Percentiles rank a stretch among this genome's conserved stretches.
phyloP scores from a whole-genome alignment of 2,329 filamentous ascomycete genomes.

The Metarhizium guizhouense region DNA sequence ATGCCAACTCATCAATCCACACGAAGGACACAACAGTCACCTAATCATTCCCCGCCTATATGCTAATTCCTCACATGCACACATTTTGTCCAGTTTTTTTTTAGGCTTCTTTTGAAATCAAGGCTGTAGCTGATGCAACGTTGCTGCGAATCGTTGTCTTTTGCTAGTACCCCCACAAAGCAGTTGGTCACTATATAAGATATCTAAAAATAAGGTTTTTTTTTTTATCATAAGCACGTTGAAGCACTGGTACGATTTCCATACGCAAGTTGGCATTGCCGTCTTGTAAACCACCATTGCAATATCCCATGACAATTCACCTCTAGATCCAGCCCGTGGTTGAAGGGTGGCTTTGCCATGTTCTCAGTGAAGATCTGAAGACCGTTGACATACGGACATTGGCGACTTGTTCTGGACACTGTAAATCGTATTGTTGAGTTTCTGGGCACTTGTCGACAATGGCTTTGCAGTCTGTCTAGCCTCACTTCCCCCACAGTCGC shows the following conservation, averaged over 20 bases:
- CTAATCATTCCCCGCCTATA: too few relatives aligned
- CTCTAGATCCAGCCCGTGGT: not conserved
- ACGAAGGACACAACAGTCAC: too few relatives aligned
- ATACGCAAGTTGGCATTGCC: not conserved
- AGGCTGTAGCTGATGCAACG: too few relatives aligned
- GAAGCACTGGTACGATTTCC: not conserved
- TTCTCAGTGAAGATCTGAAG: not conserved
- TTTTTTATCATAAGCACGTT: not conserved
- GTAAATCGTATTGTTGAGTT: not conserved
- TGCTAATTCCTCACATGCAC: too few relatives aligned
- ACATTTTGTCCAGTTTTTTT: too few relatives aligned
- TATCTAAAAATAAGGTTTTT: too few relatives aligned
- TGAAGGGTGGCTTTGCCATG: not conserved
- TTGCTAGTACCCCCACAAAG: too few relatives aligned
- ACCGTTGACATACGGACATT: not conserved
- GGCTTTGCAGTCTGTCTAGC: not conserved
- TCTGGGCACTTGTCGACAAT: not conserved
- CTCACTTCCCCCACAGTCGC: not conserved
- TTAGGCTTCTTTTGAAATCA: too few relatives aligned
- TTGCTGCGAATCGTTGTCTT: too few relatives aligned
- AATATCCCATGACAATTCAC: not conserved
- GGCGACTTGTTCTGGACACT: not conserved
- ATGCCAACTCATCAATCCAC: too few relatives aligned
- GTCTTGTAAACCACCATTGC: not conserved
- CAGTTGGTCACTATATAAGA: too few relatives aligned